Conservation (phyloP, 371 early-diverging fungal species). For the Mortierella sp. region DNA sequence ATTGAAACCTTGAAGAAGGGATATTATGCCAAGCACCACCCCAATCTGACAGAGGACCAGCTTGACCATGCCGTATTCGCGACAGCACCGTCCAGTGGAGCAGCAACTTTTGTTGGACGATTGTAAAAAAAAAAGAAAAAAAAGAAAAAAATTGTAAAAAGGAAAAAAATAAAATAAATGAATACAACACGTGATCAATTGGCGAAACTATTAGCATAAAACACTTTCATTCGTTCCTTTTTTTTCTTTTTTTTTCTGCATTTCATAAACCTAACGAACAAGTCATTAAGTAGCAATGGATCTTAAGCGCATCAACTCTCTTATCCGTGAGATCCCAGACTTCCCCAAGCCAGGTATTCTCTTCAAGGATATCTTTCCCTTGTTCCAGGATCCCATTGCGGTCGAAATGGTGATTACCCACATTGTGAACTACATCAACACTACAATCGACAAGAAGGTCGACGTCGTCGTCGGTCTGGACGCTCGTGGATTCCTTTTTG, state of each 20-base stretch:
- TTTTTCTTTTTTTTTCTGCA: background rate
- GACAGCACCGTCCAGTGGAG: slow-evolving; percentile 73
- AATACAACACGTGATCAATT: background rate
- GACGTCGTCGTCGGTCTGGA: slow-evolving; percentile 95
- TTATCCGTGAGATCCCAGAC: slow-evolving; percentile 68
- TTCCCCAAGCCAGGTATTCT: slow-evolving; percentile 85
- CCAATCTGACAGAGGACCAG: slow-evolving; percentile 63
- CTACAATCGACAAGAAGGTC: slow-evolving; percentile 75
- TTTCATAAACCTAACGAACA: background rate
- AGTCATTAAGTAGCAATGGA: slow-evolving; percentile 26
- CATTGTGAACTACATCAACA: slow-evolving; percentile 85
- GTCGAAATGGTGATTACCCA: slow-evolving; percentile 90
- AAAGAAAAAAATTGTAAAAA: too few species aligned
- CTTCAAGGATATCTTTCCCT: slow-evolving; percentile 96
- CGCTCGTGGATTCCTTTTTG: slow-evolving; percentile 94
- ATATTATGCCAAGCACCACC: slow-evolving; percentile 76
- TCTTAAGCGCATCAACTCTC: slow-evolving; percentile 54
- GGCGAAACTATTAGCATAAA: background rate
- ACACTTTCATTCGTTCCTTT: background rate
- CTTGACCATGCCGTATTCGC: slow-evolving; percentile 70
- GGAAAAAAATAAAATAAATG: background rate
- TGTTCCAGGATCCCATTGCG: slow-evolving; percentile 95
- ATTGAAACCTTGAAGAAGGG: slow-evolving; percentile 74
- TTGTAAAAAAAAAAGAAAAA: slow-evolving; percentile 15
- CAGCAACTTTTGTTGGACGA: slow-evolving; percentile 59